Evolutionary conservation across 1,284 basidiomycete genomes (phyloP).

Genomic region (Sphaerobolus stellatus): DNA sequence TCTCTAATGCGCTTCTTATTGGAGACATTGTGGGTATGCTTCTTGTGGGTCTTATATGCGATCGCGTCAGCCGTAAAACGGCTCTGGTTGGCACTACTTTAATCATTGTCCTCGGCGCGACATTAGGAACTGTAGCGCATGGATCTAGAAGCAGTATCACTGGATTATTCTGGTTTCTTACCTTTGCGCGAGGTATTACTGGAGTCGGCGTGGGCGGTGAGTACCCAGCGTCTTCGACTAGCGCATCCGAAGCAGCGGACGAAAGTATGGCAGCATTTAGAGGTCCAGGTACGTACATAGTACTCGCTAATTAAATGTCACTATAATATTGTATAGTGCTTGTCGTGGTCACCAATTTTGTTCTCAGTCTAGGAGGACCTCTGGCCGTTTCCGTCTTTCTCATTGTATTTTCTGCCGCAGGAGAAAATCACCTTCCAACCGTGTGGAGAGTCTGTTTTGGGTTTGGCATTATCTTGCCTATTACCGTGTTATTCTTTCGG

Average conservation of each 20-base stretch:
- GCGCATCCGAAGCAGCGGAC: conserved; percentile 71
- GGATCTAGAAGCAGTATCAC: conserved; percentile 55
- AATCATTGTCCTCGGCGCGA: conserved; percentile 70
- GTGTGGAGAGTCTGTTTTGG: conserved; percentile 80
- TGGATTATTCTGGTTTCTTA: conserved; percentile 78
- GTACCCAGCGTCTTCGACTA: conserved; percentile 71
- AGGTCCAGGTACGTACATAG: conserved; percentile 50
- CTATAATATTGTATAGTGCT: conserved; percentile 45
- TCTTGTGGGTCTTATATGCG: conserved; percentile 66
- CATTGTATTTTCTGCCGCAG: conserved; percentile 68
- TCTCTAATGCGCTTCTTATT: conserved; percentile 73
- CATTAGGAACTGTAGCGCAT: conserved; percentile 69
- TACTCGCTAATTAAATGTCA: not conserved
- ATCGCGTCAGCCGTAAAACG: conserved; percentile 65
- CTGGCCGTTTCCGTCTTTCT: conserved; percentile 71
- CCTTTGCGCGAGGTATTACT: conserved; percentile 68
- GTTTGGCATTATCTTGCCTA: conserved; percentile 65
- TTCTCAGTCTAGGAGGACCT: conserved; percentile 65
- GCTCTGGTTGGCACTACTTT: conserved; percentile 70
- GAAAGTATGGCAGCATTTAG: conserved; percentile 62
- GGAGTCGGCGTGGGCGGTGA: conserved; percentile 77
- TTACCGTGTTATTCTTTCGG: conserved; percentile 72
- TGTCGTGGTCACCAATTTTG: conserved; percentile 75
- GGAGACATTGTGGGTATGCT: conserved; percentile 70
- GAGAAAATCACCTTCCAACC: conserved; percentile 61